These are phyloP conservation scores for Boletus hoseneyae DNA, from an alignment of 1,284 basidiomycete species.

Conservation along the genomic window DNA sequence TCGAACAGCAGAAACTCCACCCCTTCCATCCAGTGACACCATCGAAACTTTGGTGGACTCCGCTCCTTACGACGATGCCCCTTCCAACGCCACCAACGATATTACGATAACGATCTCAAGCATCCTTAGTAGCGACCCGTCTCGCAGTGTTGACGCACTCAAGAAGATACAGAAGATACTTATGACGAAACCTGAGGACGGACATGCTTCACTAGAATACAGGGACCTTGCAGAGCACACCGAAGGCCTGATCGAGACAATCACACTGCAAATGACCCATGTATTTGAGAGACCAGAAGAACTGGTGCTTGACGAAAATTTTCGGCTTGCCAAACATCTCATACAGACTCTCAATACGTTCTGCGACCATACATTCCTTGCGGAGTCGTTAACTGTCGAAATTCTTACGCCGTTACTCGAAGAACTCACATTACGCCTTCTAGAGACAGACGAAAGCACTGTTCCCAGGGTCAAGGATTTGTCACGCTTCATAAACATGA, in stretches of 20 bases:
- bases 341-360: conserved; percentile 93
- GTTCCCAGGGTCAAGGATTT: conserved; percentile 80
- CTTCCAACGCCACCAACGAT: conserved; percentile 42
- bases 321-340: conserved; percentile 91
- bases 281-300: conserved; percentile 80
- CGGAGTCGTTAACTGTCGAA: conserved; percentile 78
- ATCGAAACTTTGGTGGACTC: conserved; percentile 30
- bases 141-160: conserved; percentile 87
- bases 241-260: conserved; percentile 83
- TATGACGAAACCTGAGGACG: conserved; percentile 69
- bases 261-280: conserved; percentile 85
- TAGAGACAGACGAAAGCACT: conserved; percentile 85
- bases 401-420: conserved; percentile 79
- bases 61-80: conserved; percentile 21
- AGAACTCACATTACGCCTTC: conserved; percentile 83
- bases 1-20: conserved; percentile 10
- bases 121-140: conserved; percentile 81
- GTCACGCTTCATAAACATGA: conserved; percentile 97
- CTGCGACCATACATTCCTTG: conserved; percentile 80
- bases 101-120: conserved; percentile 78
- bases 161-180: conserved; percentile 88
- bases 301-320: conserved; percentile 70
- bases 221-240: conserved; percentile 80
- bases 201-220: conserved; percentile 63
- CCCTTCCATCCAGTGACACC: conserved; percentile 23